Conservation (phyloP, 176 grass and related monocot genomes). For the Phoenix dactylifera region DNA sequence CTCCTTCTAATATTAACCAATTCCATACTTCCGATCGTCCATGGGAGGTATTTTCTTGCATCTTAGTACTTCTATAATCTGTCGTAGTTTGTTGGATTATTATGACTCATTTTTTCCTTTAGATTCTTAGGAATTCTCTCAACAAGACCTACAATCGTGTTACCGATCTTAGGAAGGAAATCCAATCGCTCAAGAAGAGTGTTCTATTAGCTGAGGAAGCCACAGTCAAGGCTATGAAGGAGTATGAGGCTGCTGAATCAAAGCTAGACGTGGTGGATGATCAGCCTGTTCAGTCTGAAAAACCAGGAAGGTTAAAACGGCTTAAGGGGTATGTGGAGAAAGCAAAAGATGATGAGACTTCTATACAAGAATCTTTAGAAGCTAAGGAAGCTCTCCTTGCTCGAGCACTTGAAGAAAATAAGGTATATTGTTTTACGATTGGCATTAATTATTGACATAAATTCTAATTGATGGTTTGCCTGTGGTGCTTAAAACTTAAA, state of each 20-base stretch:
- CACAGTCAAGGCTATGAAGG: slow-evolving; percentile 38
- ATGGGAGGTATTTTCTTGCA: slow-evolving; percentile 61
- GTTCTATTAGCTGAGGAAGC: slow-evolving; percentile 52
- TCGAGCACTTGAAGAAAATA: slow-evolving; percentile 75
- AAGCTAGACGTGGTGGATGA: slow-evolving; percentile 59
- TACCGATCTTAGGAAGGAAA: slow-evolving; percentile 82
- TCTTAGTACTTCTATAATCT: background rate
- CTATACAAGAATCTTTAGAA: slow-evolving; percentile 53
- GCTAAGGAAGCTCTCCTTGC: slow-evolving; percentile 55
- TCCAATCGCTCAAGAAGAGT: slow-evolving; percentile 54
- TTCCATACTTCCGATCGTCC: slow-evolving; percentile 93
- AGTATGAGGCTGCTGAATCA: slow-evolving; percentile 61
- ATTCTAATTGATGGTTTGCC: no score
- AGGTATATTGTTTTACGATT: slow-evolving; percentile 28
- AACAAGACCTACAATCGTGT: slow-evolving; percentile 94
- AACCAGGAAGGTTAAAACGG: slow-evolving; percentile 68
- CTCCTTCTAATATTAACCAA: slow-evolving; percentile 60
- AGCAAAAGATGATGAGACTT: slow-evolving; percentile 45
- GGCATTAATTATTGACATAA: no score
- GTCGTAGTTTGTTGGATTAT: no score
- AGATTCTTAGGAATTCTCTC: slow-evolving; percentile 93
- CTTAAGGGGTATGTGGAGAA: slow-evolving; percentile 51
- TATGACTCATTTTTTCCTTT: slow-evolving; percentile 2
- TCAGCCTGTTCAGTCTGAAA: slow-evolving; percentile 52
- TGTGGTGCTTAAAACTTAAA: no score